Conservation (phyloP, 345 rosid genomes). For the Nephelium lappaceum region DNA sequence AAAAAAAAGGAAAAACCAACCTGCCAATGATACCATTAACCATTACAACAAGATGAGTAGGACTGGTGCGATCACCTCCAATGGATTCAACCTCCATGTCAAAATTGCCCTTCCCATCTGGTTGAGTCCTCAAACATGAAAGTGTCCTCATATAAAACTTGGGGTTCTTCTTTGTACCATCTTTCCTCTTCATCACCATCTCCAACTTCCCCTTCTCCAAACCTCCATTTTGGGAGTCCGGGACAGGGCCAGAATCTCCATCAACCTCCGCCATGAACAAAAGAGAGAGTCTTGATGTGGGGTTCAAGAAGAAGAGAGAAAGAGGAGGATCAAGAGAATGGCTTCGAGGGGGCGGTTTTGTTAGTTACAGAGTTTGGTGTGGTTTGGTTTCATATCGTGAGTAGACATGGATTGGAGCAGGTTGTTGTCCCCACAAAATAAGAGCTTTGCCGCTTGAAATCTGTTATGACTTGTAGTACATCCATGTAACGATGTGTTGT, state of each 20-base stretch:
- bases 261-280: conserved; percentile 1
- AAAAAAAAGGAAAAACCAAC: conserved; percentile 24
- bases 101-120: conserved; percentile 47
- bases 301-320: not conserved
- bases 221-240: conserved; percentile 5
- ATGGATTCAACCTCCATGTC: conserved; percentile 48
- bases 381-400: not conserved
- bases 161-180: conserved; percentile 23
- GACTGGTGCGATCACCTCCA: conserved; percentile 42
- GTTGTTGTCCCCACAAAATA: not conserved
- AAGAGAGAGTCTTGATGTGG: not conserved
- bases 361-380: conserved; percentile 1
- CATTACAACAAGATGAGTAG: conserved; percentile 76
- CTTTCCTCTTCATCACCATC: not conserved
- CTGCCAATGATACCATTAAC: conserved; percentile 91
- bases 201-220: not conserved
- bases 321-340: not conserved
- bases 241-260: conserved; percentile 7
- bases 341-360: not conserved
- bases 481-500: too few species aligned
- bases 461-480: not conserved
- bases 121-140: conserved; percentile 57
- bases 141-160: conserved; percentile 34
- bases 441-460: not conserved
- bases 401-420: not conserved